phyloP scores from a whole-genome alignment of 2,329 filamentous ascomycete genomes.

The Tetracladium maxilliforme region DNA sequence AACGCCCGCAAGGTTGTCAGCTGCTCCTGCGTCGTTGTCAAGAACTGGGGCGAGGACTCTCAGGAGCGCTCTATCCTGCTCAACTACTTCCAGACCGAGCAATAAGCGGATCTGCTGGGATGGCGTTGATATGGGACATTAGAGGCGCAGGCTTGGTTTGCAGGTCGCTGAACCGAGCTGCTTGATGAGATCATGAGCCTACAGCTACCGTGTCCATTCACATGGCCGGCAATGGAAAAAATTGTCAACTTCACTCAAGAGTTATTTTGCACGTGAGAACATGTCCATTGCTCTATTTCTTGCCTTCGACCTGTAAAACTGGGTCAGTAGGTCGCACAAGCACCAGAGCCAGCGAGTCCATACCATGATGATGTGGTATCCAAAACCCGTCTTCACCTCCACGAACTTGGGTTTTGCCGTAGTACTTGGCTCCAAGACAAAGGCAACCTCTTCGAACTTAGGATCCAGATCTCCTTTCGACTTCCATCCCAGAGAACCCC shows the following conservation, averaged over 20 bases:
- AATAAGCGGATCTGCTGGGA: constrained; percentile 42
- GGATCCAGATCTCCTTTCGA: constrained; percentile 50
- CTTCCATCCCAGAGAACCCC: constrained; percentile 62
- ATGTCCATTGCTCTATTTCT: too few species aligned
- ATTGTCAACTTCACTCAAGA: too few species aligned
- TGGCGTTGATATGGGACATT: too few species aligned
- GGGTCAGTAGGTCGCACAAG: too few species aligned
- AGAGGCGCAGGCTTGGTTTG: too few species aligned
- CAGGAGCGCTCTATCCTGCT: constrained; percentile 98
- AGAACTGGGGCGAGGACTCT: constrained; percentile 99
- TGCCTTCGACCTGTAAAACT: too few species aligned
- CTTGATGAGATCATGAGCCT: too few species aligned
- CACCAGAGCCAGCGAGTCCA: too few species aligned
- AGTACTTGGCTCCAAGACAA: constrained; percentile 50
- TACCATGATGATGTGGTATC: constrained; percentile 77
- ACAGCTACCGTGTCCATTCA: too few species aligned
- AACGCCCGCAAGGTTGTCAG: constrained; percentile 99
- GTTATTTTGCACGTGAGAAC: too few species aligned
- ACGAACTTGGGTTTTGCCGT: constrained; percentile 48
- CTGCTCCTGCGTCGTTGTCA: constrained; percentile 99
- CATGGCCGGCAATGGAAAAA: too few species aligned
- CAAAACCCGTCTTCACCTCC: constrained; percentile 60
- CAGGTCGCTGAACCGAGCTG: too few species aligned
- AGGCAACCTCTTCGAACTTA: constrained; percentile 61
- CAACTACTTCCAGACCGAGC: constrained; percentile 99